Base-by-base conservation (phyloP, 352 stramenopile genomes). In the Phytophthora citrophthora region DNA sequence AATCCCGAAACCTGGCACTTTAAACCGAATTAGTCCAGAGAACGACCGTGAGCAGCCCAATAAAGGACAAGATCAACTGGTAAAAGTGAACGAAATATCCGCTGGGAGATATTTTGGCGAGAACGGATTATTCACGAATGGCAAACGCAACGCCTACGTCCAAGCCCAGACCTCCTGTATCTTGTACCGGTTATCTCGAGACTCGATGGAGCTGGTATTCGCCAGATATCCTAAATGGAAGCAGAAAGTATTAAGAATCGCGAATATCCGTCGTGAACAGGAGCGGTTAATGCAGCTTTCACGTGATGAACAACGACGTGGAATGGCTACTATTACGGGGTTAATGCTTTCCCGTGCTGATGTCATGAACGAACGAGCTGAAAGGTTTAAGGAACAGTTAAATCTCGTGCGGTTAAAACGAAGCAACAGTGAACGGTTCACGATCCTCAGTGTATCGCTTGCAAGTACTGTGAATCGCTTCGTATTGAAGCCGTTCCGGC, bases 21-120 rank as follows among this genome's bases (percentile, higher is more conserved):
- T 41, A 16, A 31, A 16, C 31, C 39, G 13, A 12, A 29, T 26
- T 24, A 34, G 20, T 39, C 11, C 54, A 38, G 18, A 20, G 5
- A 13, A 27, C 26, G 4, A 38, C 9, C 18, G 24, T 7, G 23
- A 58, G 15, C 51, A 55, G 12, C 36, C 24, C 11, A 11, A 11
- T 16, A 53, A 53, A 38, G 8, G 3, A 3, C 26, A 29, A 29
- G 56, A 55, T 12, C 41, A 54, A 16, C 15, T 52, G 11, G 26
- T 54, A 5, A 69, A 69, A 24, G 45, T 91, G 18, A 89, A 84
- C 31, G 74, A 88, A 18, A 77, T 93, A 16, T 60, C 49, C 0
- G 70, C 76, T 1, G 82, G 82, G 0, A 76, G 63, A 43, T 91
- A 91, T 71, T 91, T 91, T 45, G 85, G 81, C 1, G 85, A 93